These are phyloP conservation scores for Yamadazyma paraphyllophila DNA, from an alignment of 805 yeast genomes.

Conservation along the genomic window DNA sequence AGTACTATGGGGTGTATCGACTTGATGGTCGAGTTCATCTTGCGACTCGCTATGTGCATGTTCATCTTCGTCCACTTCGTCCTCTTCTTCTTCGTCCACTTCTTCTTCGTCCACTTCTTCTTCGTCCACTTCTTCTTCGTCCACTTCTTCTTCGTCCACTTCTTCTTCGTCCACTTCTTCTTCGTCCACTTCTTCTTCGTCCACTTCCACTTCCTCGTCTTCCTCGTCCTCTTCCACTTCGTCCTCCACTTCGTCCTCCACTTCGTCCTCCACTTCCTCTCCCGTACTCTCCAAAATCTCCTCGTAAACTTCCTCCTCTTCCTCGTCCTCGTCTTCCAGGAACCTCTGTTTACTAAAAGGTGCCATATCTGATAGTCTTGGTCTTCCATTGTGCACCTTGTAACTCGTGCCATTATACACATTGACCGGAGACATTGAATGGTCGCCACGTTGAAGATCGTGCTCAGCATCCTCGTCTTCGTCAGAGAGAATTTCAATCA, in stretches of 20 bases:
- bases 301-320: constrained; percentile 6
- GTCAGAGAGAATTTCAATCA: constrained; percentile 11
- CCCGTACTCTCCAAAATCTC: no score
- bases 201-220: constrained; percentile 15
- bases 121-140: no score
- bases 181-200: not conserved
- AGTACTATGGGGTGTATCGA: no score
- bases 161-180: constrained; percentile 10
- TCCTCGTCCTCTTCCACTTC: not conserved
- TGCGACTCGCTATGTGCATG: no score
- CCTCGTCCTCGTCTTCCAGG: not conserved
- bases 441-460: not conserved
- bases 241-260: constrained; percentile 7
- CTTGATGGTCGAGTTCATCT: no score
- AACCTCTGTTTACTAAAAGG: not conserved
- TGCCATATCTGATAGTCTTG: not conserved
- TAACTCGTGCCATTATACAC: not conserved
- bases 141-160: not conserved
- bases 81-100: no score
- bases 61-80: no score
- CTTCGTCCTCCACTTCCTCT: constrained; percentile 1
- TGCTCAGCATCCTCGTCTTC: not conserved
- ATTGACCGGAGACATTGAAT: not conserved
- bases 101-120: no score
- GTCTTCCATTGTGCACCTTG: not conserved